These are phyloP conservation scores for Tulasnella sp. DNA, from an alignment of 768 basidiomycete genomes.

Conservation along the genomic window DNA sequence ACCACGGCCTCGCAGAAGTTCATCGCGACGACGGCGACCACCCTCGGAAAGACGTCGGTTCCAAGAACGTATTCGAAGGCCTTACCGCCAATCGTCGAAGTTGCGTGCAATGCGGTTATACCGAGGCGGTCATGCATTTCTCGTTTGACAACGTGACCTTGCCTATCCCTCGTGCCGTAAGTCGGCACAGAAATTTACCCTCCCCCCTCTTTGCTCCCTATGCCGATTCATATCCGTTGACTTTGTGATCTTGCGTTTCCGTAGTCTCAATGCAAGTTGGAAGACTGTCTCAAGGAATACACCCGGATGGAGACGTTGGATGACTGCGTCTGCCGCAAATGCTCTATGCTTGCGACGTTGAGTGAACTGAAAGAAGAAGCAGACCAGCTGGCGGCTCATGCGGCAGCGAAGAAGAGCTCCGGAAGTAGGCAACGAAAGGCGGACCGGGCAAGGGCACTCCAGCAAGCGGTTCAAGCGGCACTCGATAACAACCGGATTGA, in stretches of 20 bases:
- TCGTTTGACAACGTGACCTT: slow-evolving; percentile 82
- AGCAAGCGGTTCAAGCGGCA: slow-evolving; percentile 55
- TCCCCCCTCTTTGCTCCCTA: slow-evolving; percentile 19
- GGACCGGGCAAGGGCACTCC: slow-evolving; percentile 65
- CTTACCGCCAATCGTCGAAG: slow-evolving; percentile 85
- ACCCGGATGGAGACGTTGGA: slow-evolving; percentile 80
- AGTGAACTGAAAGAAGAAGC: slow-evolving; percentile 59
- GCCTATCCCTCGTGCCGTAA: slow-evolving; percentile 61
- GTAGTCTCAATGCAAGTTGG: slow-evolving; percentile 65
- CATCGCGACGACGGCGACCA: slow-evolving; percentile 30
- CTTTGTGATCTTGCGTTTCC: neutral
- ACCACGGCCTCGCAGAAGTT: slow-evolving; percentile 66
- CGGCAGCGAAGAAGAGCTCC: slow-evolving; percentile 41
- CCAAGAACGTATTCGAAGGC: slow-evolving; percentile 80
- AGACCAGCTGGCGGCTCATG: slow-evolving; percentile 48
- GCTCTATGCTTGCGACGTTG: slow-evolving; percentile 77
- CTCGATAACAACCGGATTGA: slow-evolving; percentile 74
- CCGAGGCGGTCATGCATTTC: slow-evolving; percentile 91
- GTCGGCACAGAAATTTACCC: slow-evolving; percentile 34
- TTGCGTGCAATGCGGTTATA: slow-evolving; percentile 86
- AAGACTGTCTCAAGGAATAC: slow-evolving; percentile 84
- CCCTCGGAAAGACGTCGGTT: slow-evolving; percentile 39
- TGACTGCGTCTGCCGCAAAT: slow-evolving; percentile 92
- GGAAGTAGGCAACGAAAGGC: slow-evolving; percentile 60
- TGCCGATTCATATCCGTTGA: slow-evolving; percentile 5